A percentile compares a stretch with the other conserved stretches of the same genome.
Evolutionary conservation across 1,284 basidiomycete genomes (phyloP).

Genomic region (Wallemia mellicola): DNA sequence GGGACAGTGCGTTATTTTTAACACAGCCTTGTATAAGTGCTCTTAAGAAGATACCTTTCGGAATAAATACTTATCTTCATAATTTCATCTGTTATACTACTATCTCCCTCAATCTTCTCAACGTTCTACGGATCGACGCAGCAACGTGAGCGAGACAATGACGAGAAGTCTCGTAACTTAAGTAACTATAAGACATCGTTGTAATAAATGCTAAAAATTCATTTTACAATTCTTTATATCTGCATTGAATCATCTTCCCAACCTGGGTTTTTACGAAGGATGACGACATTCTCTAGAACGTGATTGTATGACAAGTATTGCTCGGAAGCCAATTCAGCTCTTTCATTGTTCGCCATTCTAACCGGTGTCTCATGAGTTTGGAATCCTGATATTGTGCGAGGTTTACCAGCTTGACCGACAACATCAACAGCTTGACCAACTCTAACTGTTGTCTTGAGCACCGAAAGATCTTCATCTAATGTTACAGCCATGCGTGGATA

Average conservation of each 20-base stretch:
- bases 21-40: too few species aligned
- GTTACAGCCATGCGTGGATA: conserved; percentile 96
- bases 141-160: too few species aligned
- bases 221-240: conserved; percentile 2
- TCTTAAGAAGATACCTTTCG: too few species aligned
- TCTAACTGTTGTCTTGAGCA: conserved; percentile 62
- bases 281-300: conserved; percentile 67
- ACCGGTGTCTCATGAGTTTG: conserved; percentile 93
- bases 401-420: conserved; percentile 70
- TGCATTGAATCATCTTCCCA: conserved; percentile 7
- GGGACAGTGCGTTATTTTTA: too few species aligned
- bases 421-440: conserved; percentile 76
- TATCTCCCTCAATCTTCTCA: too few species aligned
- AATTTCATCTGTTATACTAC: too few species aligned
- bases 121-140: too few species aligned
- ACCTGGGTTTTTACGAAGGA: conserved; percentile 58
- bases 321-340: conserved; percentile 85
- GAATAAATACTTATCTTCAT: too few species aligned
- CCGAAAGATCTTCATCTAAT: conserved; percentile 64
- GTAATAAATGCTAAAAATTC: not conserved
- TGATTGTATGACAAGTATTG: conserved; percentile 75
- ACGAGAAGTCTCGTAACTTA: too few species aligned
- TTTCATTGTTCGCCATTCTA: conserved; percentile 66
- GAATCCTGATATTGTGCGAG: conserved; percentile 72
- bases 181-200: too few species aligned